Evolutionary conservation across 441 rosid species (phyloP), one percentile per base, ranked within the genome.

Genomic region (Syzygium syzygioides): DNA sequence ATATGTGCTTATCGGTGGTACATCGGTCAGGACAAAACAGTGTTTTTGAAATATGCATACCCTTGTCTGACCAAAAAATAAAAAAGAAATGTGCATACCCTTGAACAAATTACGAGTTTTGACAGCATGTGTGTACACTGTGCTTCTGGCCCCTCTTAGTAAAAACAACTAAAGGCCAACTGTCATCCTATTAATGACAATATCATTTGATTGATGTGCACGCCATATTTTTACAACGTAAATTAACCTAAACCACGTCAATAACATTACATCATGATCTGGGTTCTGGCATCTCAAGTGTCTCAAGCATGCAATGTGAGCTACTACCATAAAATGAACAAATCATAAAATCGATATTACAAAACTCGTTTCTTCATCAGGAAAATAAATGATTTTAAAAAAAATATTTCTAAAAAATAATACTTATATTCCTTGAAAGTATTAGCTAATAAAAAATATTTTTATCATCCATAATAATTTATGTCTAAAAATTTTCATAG

Each of bases 401-500:
- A 26, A 26, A 0, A 0, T 57, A 25, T 57, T 5, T 3, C 1
- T 4, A 60, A 59, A 59, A 13, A 5, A 28, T 59, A 28, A 60
- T 60, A 2, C 32, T 60, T 60, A 60, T 4, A 60, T 28, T 8
- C 32, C 17, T 60, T 60, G 32, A 28, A 60, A 60, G 5, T 60
- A 60, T 28, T 28, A 60, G 2, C 6, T 1, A 14, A 14, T 28
- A 28, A 60, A 26, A 13, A 13, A 60, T 28, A 13, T 28, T 26
- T 60, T 28, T 60, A 60, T 60, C 1, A n/a, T 17, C 11, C 0
- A 62, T 7, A 14, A 62, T 4, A 0, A n/a, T 30, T 64, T 64
- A 14, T 64, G 4, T 60, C 9, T 3, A n/a, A 64, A n/a, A 7
- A 15, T 30, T 14, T 4, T 0, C 2, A n/a, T 62, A 15, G 0